Base-by-base conservation (phyloP, 1,284 basidiomycete genomes). In the Tausonia pullulans region DNA sequence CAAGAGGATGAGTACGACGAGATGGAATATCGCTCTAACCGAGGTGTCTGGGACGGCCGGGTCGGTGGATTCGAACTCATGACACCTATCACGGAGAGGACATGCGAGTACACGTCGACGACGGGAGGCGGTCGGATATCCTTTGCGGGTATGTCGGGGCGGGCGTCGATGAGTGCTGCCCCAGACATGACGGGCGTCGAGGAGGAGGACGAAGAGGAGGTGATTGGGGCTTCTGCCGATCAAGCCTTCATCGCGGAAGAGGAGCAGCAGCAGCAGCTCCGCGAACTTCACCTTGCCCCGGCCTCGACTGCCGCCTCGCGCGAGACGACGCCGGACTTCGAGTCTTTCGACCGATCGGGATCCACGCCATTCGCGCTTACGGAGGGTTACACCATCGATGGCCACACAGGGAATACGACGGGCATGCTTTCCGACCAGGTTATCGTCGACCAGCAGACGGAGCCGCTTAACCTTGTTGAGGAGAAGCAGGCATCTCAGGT, bases 51-150 rank as follows among this genome's bases (percentile, higher is more conserved):
- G 64, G 85, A 86, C 40, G 84, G 86, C 10, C 82, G 87, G 58
- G 85, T 87, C 70, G 87, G 87, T 40, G 80, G 80, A 65, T 87
- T 90, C 76, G 85, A 89, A 70, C 84, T 90, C 63, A 90, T 97
- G 88, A 96, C 93, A 9, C 93, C 93, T 1, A 95, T 97, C 72
- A 90, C 89, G 4, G 94, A 97, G 76, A 81, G 92, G 51, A 96
- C 93, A 5, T 84, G 83, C 71, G 94, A 97, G 74, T 92, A 82
- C 72, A 89, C 87, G 3, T 80, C 78, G 52, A 53, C 51, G 61
- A 27, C 27, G 27, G 27, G 27, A 27, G 60, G 54, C 39, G 57
- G 57, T 48, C 84, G 82, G 69, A 85, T 13, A 40, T 62, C 61
- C 27, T 82, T n/a, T 79, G 83, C 64, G 72, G 70, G 46, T 74